Evolutionary conservation across 1,139 yeast genomes (phyloP), one percentile per base, ranked within the genome.

Genomic region (Candida pseudocylindracea): DNA sequence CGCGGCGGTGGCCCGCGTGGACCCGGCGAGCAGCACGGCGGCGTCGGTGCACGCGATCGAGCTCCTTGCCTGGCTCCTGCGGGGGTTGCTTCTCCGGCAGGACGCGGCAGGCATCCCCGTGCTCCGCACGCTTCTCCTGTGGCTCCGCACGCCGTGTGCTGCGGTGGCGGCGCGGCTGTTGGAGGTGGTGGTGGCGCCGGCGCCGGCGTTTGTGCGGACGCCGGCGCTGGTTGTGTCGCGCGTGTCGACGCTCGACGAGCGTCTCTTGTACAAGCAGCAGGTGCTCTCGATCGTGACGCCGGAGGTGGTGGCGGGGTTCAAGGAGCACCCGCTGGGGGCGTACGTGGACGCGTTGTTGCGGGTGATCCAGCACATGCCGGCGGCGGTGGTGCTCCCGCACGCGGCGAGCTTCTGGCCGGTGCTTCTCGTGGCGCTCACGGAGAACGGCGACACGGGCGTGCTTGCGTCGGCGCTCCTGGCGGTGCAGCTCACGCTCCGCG

Each of bases 231-330:
- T 61, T 30, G 70, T 67, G 29, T 58, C 66, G 2, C 60, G 61
- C 30, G 67, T 66, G 12, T 49, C 61, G 39, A 68, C 69, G 38
- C 57, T 74, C 36, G 66, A 72, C 37, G 66, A 75, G 24, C 63
- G 76, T 36, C 49, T 66, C 31, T 57, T 88, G 26, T 78, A 75
- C 56, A 81, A 80, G 46, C 96, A 88, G 45, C 71, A 72, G 39
- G 58, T 78, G 15, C 80, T 80, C 49, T 67, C 67, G 36, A 53
- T 58, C 8, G 54, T 71, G 3, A 55, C 72, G 15, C 72, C 72
- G 1, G 50, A 48, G 32, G 44, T 74, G 29, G 57, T 67, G 10
- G 42, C 46, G 0, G 53, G 53, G n/a, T 66, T 57, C 42, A 34
- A 41, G 26, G 33, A 33, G 4, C 32, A 40, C 3, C 34, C 32